Conservation (phyloP, 2,329 filamentous ascomycete genomes). For the Gremmenia infestans region DNA sequence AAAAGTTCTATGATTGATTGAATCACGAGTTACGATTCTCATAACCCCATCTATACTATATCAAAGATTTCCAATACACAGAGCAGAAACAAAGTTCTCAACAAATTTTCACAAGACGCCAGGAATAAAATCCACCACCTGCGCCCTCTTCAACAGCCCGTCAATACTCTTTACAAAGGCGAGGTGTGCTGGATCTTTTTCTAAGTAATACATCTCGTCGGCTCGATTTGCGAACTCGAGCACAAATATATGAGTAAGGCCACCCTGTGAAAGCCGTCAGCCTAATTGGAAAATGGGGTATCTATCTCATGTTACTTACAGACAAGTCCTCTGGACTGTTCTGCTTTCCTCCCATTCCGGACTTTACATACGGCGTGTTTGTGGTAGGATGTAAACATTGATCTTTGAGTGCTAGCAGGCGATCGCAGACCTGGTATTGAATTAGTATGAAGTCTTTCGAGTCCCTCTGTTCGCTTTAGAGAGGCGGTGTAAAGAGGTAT, state of each 20-base stretch:
- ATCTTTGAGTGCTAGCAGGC: conserved; percentile 51
- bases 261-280: conserved; percentile 38
- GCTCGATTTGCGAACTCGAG: conserved; percentile 59
- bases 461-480: not conserved
- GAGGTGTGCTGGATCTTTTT: conserved; percentile 57
- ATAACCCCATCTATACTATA: too few species aligned
- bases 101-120: conserved; percentile 38
- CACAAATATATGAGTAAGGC: conserved; percentile 64
- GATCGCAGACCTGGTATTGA: conserved; percentile 42
- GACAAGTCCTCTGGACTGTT: conserved; percentile 55
- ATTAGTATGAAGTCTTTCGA: not conserved
- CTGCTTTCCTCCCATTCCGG: conserved; percentile 53
- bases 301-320: conserved; percentile 35
- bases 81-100: too few species aligned
- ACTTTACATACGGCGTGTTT: conserved; percentile 53
- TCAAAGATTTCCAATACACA: too few species aligned
- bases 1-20: too few species aligned
- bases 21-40: too few species aligned
- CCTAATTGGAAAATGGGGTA: not conserved
- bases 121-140: conserved; percentile 54
- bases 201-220: conserved; percentile 64
- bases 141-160: conserved; percentile 44
- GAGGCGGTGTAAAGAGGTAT: not conserved
- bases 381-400: conserved; percentile 55
- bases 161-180: conserved; percentile 48